Conservation (phyloP, 257 asterid genomes). For the Vinca minor region DNA sequence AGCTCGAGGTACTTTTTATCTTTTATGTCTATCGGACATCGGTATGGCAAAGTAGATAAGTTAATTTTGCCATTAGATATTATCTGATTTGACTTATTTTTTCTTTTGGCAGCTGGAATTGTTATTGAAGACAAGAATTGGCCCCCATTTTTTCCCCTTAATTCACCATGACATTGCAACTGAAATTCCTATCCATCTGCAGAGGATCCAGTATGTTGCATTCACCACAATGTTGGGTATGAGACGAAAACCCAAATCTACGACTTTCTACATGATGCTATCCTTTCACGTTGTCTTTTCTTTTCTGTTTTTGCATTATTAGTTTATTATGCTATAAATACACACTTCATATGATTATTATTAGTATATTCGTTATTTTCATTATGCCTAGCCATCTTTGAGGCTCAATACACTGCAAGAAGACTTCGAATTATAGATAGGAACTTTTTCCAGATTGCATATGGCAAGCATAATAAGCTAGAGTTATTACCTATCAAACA, state of each 20-base stretch:
- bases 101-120: constrained; percentile 62
- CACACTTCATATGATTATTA: constrained; percentile 56
- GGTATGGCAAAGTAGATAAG: not conserved
- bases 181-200: constrained; percentile 87
- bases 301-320: not conserved
- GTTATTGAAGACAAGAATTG: constrained; percentile 82
- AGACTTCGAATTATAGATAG: not conserved
- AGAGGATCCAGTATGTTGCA: constrained; percentile 78
- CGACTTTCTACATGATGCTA: constrained; percentile 19
- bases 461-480: not conserved
- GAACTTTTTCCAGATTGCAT: not conserved
- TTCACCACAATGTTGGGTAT: constrained; percentile 78
- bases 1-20: constrained; percentile 44
- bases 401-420: not conserved
- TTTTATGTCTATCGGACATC: constrained; percentile 4
- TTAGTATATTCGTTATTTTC: constrained; percentile 35
- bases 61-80: not conserved
- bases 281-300: constrained; percentile 9
- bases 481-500: not conserved
- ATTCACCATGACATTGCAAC: constrained; percentile 80
- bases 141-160: constrained; percentile 75
- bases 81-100: not conserved
- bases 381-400: not conserved
- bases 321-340: constrained; percentile 53
- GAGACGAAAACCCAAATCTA: constrained; percentile 22